Evolutionary conservation across 345 rosid genomes (phyloP).

Genomic region (Eucalyptus brandiana): DNA sequence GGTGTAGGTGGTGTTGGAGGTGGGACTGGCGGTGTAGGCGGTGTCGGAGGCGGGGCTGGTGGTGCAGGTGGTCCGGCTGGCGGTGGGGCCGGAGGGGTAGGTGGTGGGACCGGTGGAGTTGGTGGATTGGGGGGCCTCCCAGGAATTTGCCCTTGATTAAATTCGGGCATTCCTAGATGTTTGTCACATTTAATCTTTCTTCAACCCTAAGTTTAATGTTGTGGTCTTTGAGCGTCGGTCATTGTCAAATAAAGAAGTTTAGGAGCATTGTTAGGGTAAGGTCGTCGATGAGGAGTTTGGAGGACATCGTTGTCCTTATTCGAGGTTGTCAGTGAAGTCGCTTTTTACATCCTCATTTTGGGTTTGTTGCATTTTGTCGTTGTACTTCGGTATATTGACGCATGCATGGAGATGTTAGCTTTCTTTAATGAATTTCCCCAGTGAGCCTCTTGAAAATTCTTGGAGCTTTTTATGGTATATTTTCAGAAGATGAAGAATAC

Average conservation of each 20-base stretch:
- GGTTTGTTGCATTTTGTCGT: background rate
- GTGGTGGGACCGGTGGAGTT: conserved; percentile 9
- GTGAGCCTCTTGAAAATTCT: background rate
- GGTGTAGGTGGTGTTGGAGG: background rate
- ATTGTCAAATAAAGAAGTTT: background rate
- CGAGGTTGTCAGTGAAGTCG: background rate
- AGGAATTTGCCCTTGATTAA: background rate
- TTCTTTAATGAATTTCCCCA: background rate
- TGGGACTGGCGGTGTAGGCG: background rate
- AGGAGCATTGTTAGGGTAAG: background rate
- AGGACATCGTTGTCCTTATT: background rate
- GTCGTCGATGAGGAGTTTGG: background rate
- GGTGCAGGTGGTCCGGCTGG: background rate
- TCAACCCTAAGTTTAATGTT: background rate
- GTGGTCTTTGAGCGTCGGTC: background rate
- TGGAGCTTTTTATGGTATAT: background rate
- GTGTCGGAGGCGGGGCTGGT: background rate
- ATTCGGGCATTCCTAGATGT: background rate
- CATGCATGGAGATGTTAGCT: background rate
- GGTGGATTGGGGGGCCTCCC: background rate
- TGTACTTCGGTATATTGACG: background rate
- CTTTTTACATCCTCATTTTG: background rate
- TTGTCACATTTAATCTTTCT: background rate
- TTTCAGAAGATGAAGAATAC: background rate
- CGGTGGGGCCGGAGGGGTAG: conserved; percentile 14